Conservation (phyloP, 108 stramenopile species). For the Aurantiochytrium sp. region DNA sequence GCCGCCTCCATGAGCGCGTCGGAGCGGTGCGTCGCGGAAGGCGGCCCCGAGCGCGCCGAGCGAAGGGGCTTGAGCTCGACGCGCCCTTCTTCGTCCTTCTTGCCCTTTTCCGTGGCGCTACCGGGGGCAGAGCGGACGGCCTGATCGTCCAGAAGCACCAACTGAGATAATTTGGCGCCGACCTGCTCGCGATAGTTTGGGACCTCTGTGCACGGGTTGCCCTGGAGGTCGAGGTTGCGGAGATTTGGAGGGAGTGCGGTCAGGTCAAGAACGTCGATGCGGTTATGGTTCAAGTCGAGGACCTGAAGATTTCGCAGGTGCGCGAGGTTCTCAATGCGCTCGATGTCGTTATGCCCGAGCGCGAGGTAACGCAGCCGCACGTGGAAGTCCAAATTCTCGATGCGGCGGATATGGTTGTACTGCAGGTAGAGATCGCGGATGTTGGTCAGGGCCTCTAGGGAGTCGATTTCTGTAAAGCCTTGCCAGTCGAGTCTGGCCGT, state of each 20-base stretch:
- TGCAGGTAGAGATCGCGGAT: background rate
- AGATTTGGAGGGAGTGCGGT: background rate
- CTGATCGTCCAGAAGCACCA: background rate
- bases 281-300: background rate
- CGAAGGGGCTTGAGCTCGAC: background rate
- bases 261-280: background rate
- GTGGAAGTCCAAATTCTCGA: conserved; percentile 11
- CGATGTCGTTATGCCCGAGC: background rate
- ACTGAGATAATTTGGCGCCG: background rate
- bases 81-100: background rate
- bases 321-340: background rate
- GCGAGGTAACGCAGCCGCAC: background rate
- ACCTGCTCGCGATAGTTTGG: background rate
- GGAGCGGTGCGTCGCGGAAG: background rate
- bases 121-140: background rate
- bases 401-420: background rate
- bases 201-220: background rate
- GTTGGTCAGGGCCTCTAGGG: background rate
- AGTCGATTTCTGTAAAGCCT: background rate
- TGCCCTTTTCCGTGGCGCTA: too few species aligned
- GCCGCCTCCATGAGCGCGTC: conserved; percentile 1
- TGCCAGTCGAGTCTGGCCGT: conserved; percentile 4
- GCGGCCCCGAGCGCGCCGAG: background rate
- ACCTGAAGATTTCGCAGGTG: background rate
- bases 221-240: background rate